Base-by-base conservation (phyloP, 805 yeast genomes). In the Candida railenensis region DNA sequence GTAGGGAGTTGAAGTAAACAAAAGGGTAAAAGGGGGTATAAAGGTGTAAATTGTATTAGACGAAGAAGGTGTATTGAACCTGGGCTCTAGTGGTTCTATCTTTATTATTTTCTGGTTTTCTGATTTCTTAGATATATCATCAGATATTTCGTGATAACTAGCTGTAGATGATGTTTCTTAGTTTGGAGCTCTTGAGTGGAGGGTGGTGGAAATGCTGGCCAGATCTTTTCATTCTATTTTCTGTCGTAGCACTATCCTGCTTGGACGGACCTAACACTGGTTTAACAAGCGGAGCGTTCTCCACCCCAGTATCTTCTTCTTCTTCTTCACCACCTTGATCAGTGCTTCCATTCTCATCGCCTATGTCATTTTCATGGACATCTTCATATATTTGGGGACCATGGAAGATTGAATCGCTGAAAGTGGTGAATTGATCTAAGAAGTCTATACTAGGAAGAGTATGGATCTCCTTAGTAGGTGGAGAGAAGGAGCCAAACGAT, bases 361-460 rank as follows among this genome's bases (percentile, higher is more conserved):
- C 28, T 30, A 12, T n/a, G 16, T 25, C 19, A 7, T 3, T 21
- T 4, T 38, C 16, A 4, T 38, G 4, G 9, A 4, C 11, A 16
- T 40, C 37, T 40, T 40, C 37, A n/a, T 25, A 40, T 3, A 40
- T 40, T 30, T 40, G 37, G 19, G 39, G 21, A 4, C 38, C 38
- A 4, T 42, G 25, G 40, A 42, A 42, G 9, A 42, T 34, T 5
- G 45, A 9, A 14, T 42, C 45, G 21, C 16, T 25, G 33, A 42
- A 34, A 34, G 18, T 34, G n/a, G 45, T 34, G 15, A 42, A 42
- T 12, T 40, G 43, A 20, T 42, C 39, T 33, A 42, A 42, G 15
- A 20, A 34, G 16, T 42, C 45, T 15, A 42, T 40, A n/a, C 34
- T 14, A 4, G 43, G 43, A 9, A 40, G 30, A 8, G 21, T 5